These are phyloP conservation scores for Pharnaceum exiguum DNA, from an alignment of 148 eudicot species.

Conservation along the genomic window DNA sequence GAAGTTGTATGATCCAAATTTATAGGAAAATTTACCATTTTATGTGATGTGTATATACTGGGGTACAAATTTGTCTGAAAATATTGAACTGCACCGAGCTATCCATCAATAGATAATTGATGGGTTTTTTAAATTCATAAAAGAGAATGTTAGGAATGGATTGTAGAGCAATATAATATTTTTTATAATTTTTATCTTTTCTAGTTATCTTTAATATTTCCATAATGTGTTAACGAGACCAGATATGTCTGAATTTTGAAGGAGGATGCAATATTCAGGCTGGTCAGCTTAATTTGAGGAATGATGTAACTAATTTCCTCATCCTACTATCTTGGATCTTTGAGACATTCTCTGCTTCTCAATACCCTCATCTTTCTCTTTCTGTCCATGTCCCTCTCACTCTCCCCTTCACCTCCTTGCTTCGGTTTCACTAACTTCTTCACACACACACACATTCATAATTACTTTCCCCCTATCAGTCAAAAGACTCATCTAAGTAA, in stretches of 20 bases:
- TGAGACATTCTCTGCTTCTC: conserved; percentile 19
- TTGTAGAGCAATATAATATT: too few species aligned
- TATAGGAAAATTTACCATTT: too few species aligned
- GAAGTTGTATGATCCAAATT: too few species aligned
- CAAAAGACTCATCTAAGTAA: conserved; percentile 1
- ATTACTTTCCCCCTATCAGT: background rate
- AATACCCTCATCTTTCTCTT: background rate
- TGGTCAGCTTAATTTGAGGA: conserved; percentile 14
- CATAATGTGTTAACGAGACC: background rate
- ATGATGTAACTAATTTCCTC: conserved; percentile 30
- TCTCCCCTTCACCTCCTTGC: background rate
- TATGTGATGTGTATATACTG: too few species aligned
- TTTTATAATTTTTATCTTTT: too few species aligned
- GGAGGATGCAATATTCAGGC: background rate
- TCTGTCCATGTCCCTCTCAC: background rate
- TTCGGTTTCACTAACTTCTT: background rate
- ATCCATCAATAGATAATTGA: too few species aligned
- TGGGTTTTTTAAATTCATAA: too few species aligned
- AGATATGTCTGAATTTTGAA: background rate
- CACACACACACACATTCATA: background rate
- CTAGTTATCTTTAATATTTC: too few species aligned
- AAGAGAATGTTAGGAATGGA: too few species aligned
- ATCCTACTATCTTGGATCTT: conserved; percentile 68
- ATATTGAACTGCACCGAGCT: too few species aligned
- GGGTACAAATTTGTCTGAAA: too few species aligned